Evolutionary conservation across 306 rosid genomes (phyloP).

Genomic region (Dalbergia cultrata): DNA sequence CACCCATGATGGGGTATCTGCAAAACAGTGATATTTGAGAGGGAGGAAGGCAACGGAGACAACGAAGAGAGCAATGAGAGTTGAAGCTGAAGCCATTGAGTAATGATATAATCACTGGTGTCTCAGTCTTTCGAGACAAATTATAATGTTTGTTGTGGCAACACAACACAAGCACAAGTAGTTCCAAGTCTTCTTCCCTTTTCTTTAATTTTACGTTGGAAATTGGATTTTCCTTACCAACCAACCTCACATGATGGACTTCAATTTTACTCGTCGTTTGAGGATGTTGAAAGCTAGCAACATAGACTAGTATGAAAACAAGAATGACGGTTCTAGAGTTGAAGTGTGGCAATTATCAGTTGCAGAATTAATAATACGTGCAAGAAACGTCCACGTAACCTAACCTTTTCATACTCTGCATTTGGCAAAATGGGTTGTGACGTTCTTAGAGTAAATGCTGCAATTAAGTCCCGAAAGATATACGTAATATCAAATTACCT

Average conservation of each 20-base stretch:
- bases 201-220: background rate
- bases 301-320: background rate
- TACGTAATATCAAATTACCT: no score
- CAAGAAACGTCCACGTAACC: slow-evolving; percentile 7
- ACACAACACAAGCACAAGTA: background rate
- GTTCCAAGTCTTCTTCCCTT: background rate
- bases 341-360: no score
- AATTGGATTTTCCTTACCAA: background rate
- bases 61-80: background rate
- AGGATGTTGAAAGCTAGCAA: no score
- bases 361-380: no score
- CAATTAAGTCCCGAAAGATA: no score
- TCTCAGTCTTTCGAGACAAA: background rate
- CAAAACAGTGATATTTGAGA: slow-evolving; percentile 31
- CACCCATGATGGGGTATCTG: slow-evolving; percentile 37
- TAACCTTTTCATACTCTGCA: background rate
- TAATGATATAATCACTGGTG: background rate
- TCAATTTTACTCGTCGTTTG: no score
- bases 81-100: slow-evolving; percentile 47
- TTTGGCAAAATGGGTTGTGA: no score
- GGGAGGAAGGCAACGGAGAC: slow-evolving; percentile 18
- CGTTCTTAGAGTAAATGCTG: no score
- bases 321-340: background rate
- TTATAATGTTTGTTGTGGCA: background rate
- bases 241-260: background rate